A percentile compares a stretch with the other conserved stretches of the same genome.
Conservation (phyloP, 2,329 filamentous ascomycete genomes). For the Calonectria hongkongensis region DNA sequence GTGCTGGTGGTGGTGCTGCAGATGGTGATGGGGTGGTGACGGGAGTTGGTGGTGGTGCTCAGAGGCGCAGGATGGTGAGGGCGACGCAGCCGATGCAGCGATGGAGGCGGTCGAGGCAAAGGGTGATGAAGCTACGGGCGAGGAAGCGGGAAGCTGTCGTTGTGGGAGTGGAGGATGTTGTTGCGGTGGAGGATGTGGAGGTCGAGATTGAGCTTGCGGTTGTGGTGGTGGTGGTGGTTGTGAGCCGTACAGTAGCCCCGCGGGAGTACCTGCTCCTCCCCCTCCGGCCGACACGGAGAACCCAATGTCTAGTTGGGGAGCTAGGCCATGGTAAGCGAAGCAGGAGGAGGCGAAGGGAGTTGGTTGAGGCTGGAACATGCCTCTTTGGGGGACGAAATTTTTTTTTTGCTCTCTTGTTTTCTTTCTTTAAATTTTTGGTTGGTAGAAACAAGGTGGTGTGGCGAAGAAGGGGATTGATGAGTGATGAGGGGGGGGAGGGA, state of each 20-base stretch:
- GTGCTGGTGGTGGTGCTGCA: slow-evolving; percentile 39
- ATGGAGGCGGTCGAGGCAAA: slow-evolving; percentile 47
- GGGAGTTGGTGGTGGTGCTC: slow-evolving; percentile 41
- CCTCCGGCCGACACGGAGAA: slow-evolving; percentile 53
- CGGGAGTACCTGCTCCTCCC: slow-evolving; percentile 47
- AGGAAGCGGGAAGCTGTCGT: slow-evolving; percentile 44
- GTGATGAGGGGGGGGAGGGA: slow-evolving; percentile 30
- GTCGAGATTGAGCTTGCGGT: slow-evolving; percentile 36
- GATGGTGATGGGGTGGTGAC: slow-evolving; percentile 44
- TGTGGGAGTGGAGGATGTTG: slow-evolving; percentile 36
- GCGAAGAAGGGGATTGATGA: slow-evolving; percentile 23
- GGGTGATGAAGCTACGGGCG: slow-evolving; percentile 44
- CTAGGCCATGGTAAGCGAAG: slow-evolving; percentile 64
- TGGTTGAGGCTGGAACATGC: slow-evolving; percentile 74
- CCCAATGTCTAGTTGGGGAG: slow-evolving; percentile 54
- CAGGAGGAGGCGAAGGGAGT: slow-evolving; percentile 68
- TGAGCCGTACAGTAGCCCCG: slow-evolving; percentile 44
- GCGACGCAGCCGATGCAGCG: slow-evolving; percentile 44
- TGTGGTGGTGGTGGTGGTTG: slow-evolving; percentile 41
- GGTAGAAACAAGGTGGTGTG: slow-evolving; percentile 25
- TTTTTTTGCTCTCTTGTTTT: slow-evolving; percentile 16
- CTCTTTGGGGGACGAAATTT: slow-evolving; percentile 45
- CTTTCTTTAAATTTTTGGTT: slow-evolving; percentile 12
- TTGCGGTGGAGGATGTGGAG: slow-evolving; percentile 43
- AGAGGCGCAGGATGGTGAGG: slow-evolving; percentile 43